Evolutionary conservation across 2,329 filamentous ascomycete species (phyloP).

Genomic region (Diaporthe humulicola): DNA sequence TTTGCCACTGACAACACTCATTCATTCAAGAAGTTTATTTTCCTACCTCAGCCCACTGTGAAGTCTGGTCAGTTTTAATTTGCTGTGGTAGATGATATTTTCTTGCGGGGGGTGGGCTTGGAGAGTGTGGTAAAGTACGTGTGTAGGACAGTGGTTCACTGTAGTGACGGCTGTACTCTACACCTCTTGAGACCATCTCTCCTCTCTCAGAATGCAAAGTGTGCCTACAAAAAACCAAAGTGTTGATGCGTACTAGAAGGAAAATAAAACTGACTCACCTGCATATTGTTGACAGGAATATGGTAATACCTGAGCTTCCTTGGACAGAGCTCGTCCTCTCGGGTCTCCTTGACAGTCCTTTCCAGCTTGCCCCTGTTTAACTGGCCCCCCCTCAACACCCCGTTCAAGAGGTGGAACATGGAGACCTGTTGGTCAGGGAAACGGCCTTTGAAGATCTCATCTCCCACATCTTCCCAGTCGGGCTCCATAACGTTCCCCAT

Average conservation of each 20-base stretch:
- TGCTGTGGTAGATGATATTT: background rate
- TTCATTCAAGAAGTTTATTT: background rate
- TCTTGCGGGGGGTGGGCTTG: too few relatives aligned
- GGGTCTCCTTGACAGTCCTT: background rate
- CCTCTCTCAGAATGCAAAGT: background rate
- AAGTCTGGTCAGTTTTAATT: background rate
- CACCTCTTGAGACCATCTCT: background rate
- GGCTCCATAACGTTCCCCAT: slow-evolving; percentile 27
- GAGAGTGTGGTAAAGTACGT: background rate
- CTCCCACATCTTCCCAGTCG: slow-evolving; percentile 5
- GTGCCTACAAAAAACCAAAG: fast-evolving
- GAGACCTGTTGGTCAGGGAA: slow-evolving; percentile 37
- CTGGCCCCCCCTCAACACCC: background rate
- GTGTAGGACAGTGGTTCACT: background rate
- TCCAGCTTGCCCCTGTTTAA: slow-evolving; percentile 1
- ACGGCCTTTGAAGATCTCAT: slow-evolving; percentile 28
- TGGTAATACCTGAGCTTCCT: slow-evolving; percentile 40
- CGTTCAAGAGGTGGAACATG: slow-evolving; percentile 18
- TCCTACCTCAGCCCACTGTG: slow-evolving; percentile 47
- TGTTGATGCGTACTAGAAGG: background rate
- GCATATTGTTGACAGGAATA: slow-evolving; percentile 42
- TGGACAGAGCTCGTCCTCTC: slow-evolving; percentile 2
- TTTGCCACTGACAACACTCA: background rate
- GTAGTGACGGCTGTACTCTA: background rate
- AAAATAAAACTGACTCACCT: slow-evolving; percentile 13